Percentiles rank a stretch among this genome's conserved stretches.
Evolutionary conservation across 2,329 filamentous ascomycete genomes (phyloP).

Genomic region (Pezicula neosporulosa): DNA sequence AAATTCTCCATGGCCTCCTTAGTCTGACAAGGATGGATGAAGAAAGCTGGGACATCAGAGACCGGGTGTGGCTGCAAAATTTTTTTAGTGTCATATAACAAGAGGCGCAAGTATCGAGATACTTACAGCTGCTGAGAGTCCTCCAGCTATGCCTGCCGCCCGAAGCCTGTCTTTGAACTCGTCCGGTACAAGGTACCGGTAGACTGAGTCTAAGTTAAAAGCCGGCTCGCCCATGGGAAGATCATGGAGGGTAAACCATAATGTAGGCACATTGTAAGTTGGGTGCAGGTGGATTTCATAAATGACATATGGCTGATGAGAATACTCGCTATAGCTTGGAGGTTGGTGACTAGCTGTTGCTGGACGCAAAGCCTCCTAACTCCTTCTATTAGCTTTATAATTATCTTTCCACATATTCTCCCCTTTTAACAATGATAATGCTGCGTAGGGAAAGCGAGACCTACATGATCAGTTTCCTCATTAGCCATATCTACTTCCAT

Average conservation of each 20-base stretch:
- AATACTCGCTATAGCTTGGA: conserved; percentile 20
- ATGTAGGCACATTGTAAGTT: conserved; percentile 70
- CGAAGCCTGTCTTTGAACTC: conserved; percentile 60
- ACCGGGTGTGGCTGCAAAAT: conserved; percentile 60
- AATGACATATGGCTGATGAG: conserved; percentile 39
- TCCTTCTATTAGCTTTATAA: background rate
- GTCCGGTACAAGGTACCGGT: conserved; percentile 65
- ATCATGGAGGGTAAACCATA: conserved; percentile 69
- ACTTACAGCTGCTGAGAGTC: conserved; percentile 75
- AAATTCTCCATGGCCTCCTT: conserved; percentile 74
- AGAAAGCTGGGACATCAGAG: conserved; percentile 75
- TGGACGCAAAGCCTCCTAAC: background rate
- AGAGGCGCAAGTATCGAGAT: background rate
- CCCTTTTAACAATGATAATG: background rate
- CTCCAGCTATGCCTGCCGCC: conserved; percentile 61
- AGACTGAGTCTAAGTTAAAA: conserved; percentile 65
- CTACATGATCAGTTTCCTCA: conserved; percentile 26
- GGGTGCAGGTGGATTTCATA: conserved; percentile 76
- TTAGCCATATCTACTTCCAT: conserved; percentile 21
- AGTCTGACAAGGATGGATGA: conserved; percentile 89
- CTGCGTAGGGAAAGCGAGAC: conserved; percentile 1
- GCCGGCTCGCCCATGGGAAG: conserved; percentile 51
- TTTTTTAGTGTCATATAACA: conserved; percentile 2
- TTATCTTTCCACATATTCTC: background rate
- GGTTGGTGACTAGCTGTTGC: background rate